Evolutionary conservation across 2,329 filamentous ascomycete genomes (phyloP).

Genomic region (Sphaerostilbella broomeana): DNA sequence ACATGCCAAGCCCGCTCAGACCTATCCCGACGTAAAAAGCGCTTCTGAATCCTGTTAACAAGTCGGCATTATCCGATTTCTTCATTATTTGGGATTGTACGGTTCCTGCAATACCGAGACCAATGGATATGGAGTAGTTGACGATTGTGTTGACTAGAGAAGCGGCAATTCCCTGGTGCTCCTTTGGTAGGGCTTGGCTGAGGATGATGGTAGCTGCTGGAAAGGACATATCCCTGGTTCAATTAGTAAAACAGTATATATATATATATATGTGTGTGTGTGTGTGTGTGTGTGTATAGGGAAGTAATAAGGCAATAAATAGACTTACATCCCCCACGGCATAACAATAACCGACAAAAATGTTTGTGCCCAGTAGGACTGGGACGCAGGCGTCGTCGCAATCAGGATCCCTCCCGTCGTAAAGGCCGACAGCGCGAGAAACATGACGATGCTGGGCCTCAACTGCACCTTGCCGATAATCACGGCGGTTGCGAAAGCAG

Average conservation of each 20-base stretch:
- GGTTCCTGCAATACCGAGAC: slow-evolving; percentile 56
- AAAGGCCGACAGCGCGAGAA: slow-evolving; percentile 36
- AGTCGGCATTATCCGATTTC: slow-evolving; percentile 22
- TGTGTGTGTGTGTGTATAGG: too few relatives aligned
- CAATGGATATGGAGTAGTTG: slow-evolving; percentile 58
- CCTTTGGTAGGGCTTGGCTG: slow-evolving; percentile 36
- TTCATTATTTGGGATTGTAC: slow-evolving; percentile 27
- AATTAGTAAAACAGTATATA: slow-evolving; percentile 14
- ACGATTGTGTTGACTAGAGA: slow-evolving; percentile 54
- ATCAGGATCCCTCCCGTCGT: slow-evolving; percentile 32
- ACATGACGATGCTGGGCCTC: slow-evolving; percentile 30
- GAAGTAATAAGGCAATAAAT: too few relatives aligned
- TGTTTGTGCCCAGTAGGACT: slow-evolving; percentile 55
- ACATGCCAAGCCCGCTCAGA: slow-evolving; percentile 4
- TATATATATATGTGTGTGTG: too few relatives aligned
- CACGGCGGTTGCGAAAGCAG: slow-evolving; percentile 34
- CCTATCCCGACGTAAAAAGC: slow-evolving; percentile 23
- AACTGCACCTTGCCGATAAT: slow-evolving; percentile 23
- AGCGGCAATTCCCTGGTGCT: slow-evolving; percentile 36
- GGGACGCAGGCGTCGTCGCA: slow-evolving; percentile 38
- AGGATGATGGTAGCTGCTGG: slow-evolving; percentile 53
- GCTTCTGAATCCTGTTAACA: slow-evolving; percentile 22
- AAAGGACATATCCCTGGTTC: slow-evolving; percentile 56
- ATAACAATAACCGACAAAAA: slow-evolving; percentile 38
- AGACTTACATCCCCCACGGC: slow-evolving; percentile 12